These are phyloP conservation scores for Tetrahymena malaccensis DNA, from an alignment of 73 alveolate genomes.

Conservation along the genomic window DNA sequence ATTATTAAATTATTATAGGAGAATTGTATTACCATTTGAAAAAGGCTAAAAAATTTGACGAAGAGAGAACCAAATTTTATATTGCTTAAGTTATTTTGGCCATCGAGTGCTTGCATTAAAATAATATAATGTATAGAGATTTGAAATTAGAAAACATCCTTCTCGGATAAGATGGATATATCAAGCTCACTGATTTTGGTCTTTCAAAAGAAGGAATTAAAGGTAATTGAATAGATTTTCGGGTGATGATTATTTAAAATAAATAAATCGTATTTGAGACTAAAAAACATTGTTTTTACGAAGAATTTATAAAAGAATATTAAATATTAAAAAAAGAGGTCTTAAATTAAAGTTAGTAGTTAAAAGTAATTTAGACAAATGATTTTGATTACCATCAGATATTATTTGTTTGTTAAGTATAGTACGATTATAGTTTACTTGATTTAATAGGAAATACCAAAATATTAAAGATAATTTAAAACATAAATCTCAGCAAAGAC, in stretches of 20 bases:
- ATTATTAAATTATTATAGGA: neutral
- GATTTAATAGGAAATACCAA: neutral
- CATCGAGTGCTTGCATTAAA: slow-evolving; percentile 77
- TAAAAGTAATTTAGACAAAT: neutral
- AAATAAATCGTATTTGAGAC: neutral
- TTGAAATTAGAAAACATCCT: slow-evolving; percentile 91
- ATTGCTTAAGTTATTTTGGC: slow-evolving; percentile 79
- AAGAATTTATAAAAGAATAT: neutral
- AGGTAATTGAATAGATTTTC: neutral
- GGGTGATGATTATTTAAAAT: neutral
- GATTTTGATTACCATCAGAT: neutral
- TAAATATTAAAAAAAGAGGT: neutral
- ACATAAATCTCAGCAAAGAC: neutral
- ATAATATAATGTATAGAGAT: slow-evolving; percentile 81
- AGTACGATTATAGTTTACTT: neutral
- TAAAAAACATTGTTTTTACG: neutral
- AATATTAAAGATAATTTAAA: too few relatives aligned
- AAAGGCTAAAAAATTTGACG: slow-evolving; percentile 45
- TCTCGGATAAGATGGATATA: slow-evolving; percentile 83
- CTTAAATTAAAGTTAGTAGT: neutral
- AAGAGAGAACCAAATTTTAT: slow-evolving; percentile 78
- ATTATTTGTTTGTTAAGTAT: too few relatives aligned
- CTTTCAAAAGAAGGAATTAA: slow-evolving; percentile 70
- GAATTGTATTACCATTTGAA: slow-evolving; percentile 52
- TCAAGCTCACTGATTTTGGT: slow-evolving; percentile 91